Percentiles rank a stretch among this genome's conserved stretches.
Conservation (phyloP, 192 early-diverging fungal species). For the Thoreauomyces humboldtii region DNA sequence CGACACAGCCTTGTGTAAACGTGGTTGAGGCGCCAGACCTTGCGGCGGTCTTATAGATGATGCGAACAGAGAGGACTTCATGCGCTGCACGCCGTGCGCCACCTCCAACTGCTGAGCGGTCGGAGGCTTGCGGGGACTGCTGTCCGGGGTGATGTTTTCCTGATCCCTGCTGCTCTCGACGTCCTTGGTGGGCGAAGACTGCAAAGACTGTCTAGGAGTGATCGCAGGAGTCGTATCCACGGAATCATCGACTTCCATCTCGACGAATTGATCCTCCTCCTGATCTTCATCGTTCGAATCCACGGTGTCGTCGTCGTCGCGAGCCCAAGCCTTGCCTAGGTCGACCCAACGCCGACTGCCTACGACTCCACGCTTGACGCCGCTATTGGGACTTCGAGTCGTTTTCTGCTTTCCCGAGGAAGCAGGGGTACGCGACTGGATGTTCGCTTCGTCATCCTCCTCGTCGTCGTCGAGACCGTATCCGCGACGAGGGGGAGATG, state of each 20-base stretch:
- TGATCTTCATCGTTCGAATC: slow-evolving; percentile 27
- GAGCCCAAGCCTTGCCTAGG: not conserved
- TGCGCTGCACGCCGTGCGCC: slow-evolving; percentile 29
- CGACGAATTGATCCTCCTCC: slow-evolving; percentile 26
- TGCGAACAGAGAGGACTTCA: slow-evolving; percentile 32
- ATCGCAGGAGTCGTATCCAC: no score
- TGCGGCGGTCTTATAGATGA: not conserved
- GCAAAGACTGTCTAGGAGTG: no score
- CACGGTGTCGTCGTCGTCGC: slow-evolving; percentile 21
- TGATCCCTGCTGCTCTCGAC: not conserved
- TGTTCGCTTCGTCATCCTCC: slow-evolving; percentile 43
- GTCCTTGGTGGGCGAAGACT: no score
- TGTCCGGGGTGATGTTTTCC: slow-evolving; percentile 1
- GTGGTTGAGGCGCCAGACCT: not conserved
- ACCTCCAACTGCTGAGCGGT: slow-evolving; percentile 22
- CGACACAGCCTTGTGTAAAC: not conserved
- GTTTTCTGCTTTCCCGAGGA: no score
- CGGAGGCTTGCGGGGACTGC: not conserved
- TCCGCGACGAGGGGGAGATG: not conserved
- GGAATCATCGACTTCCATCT: no score
- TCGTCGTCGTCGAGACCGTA: slow-evolving; percentile 5
- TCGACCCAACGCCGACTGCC: not conserved
- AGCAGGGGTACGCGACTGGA: no score
- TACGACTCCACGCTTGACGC: not conserved
- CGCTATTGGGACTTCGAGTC: not conserved